Evolutionary conservation across 306 rosid genomes (phyloP).

Genomic region (Acacia melanoxylon): DNA sequence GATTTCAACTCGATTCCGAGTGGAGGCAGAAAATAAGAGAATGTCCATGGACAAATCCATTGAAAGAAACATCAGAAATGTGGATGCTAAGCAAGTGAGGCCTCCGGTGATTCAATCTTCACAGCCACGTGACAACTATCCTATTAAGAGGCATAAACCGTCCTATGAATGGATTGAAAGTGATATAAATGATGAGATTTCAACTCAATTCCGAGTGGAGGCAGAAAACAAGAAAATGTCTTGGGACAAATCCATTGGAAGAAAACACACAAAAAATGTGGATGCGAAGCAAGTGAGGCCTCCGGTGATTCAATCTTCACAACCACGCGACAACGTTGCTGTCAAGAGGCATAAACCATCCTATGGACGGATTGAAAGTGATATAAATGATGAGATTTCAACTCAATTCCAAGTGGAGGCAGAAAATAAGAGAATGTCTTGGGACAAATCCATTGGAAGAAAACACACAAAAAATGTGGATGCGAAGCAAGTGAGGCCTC

Average conservation of each 20-base stretch:
- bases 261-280: not conserved
- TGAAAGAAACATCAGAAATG: not conserved
- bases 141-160: no score
- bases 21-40: not conserved
- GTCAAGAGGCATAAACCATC: no score
- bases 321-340: not conserved
- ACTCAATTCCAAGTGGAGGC: not conserved
- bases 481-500: not conserved
- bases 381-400: constrained; percentile 26
- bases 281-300: not conserved
- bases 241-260: constrained; percentile 14
- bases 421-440: constrained; percentile 1
- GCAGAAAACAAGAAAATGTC: not conserved
- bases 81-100: not conserved
- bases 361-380: no score
- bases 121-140: not conserved
- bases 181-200: constrained; percentile 27
- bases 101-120: constrained; percentile 16
- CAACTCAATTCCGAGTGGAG: not conserved
- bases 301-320: constrained; percentile 19
- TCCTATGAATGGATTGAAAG: no score
- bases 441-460: constrained; percentile 13
- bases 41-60: not conserved
- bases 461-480: not conserved
- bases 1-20: not conserved